phyloP scores from a whole-genome alignment of 805 yeast species.

The Candida maltosa region DNA sequence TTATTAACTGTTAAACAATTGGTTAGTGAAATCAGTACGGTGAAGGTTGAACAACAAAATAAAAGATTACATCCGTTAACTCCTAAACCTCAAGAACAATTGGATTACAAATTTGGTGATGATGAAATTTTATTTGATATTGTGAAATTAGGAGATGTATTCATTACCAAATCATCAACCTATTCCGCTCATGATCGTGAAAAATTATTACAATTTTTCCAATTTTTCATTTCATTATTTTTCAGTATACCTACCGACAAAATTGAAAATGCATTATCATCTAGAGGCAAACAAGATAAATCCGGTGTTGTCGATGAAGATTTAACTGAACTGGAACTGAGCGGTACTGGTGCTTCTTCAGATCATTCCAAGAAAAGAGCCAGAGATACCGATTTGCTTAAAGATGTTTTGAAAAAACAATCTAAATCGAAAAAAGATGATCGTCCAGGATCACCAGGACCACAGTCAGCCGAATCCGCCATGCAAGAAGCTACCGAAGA shows the following conservation, averaged over 20 bases:
- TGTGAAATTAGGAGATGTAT: slow-evolving; percentile 60
- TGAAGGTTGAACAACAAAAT: slow-evolving; percentile 86
- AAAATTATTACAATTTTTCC: slow-evolving; percentile 66
- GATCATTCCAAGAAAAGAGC: slow-evolving; percentile 43
- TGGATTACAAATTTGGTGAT: slow-evolving; percentile 64
- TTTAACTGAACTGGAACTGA: slow-evolving; percentile 5
- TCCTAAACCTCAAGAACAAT: slow-evolving; percentile 77
- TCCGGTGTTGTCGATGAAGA: slow-evolving; percentile 14
- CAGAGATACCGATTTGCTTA: slow-evolving; percentile 54
- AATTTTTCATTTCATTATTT: slow-evolving; percentile 67
- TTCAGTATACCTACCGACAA: slow-evolving; percentile 56
- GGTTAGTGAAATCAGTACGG: slow-evolving; percentile 87
- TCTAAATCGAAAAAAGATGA: slow-evolving; percentile 36
- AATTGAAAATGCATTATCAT: slow-evolving; percentile 38
- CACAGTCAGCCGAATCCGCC: slow-evolving; percentile 25
- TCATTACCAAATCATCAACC: slow-evolving; percentile 63
- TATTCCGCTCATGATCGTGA: slow-evolving; percentile 82
- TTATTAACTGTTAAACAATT: slow-evolving; percentile 84
- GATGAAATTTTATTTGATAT: slow-evolving; percentile 71
- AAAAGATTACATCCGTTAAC: slow-evolving; percentile 83
- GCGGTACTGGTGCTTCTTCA: neutral
- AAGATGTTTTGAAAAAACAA: slow-evolving; percentile 59
- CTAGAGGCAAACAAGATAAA: slow-evolving; percentile 10
- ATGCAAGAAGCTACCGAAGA: slow-evolving; percentile 29
- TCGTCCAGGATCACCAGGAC: slow-evolving; percentile 25